A percentile compares a stretch with the other conserved stretches of the same genome.
phyloP scores from a whole-genome alignment of 2,329 filamentous ascomycete genomes.

The Apiospora pterosperma region DNA sequence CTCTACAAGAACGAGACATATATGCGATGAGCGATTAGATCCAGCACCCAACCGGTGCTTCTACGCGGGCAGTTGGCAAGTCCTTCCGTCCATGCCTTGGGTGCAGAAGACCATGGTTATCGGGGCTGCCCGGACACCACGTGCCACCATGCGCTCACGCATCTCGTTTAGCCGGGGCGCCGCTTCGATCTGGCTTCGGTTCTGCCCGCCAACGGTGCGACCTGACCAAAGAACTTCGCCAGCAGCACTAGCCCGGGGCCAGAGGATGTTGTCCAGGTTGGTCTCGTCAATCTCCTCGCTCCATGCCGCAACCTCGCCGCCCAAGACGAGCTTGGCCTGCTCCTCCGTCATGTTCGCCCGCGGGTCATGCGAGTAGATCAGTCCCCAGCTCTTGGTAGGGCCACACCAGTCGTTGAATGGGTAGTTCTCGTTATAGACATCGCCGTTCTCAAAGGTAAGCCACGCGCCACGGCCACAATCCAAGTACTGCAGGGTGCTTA shows the following conservation, averaged over 20 bases:
- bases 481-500: slow-evolving; percentile 55
- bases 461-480: slow-evolving; percentile 81
- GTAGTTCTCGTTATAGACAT: slow-evolving; percentile 49
- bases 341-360: slow-evolving; percentile 58
- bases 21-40: too few species aligned
- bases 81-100: slow-evolving; percentile 51
- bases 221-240: slow-evolving; percentile 82
- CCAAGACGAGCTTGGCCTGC: slow-evolving; percentile 66
- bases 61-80: slow-evolving; percentile 32
- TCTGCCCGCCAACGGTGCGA: slow-evolving; percentile 60
- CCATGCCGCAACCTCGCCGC: slow-evolving; percentile 82
- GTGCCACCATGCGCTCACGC: slow-evolving; percentile 69
- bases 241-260: slow-evolving; percentile 72
- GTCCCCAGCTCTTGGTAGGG: slow-evolving; percentile 76
- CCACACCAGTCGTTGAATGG: slow-evolving; percentile 80
- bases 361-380: slow-evolving; percentile 79
- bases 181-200: slow-evolving; percentile 68
- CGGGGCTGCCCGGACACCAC: slow-evolving; percentile 60
- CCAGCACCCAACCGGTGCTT: neutral
- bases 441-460: slow-evolving; percentile 65
- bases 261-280: slow-evolving; percentile 74
- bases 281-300: slow-evolving; percentile 72
- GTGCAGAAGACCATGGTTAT: slow-evolving; percentile 74
- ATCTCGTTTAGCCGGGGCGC: slow-evolving; percentile 69
- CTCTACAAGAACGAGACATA: neutral